A percentile compares a stretch with the other conserved stretches of the same genome.
Conservation (phyloP, 164 flowering plant genomes). For the Paratinospora sagittata region DNA sequence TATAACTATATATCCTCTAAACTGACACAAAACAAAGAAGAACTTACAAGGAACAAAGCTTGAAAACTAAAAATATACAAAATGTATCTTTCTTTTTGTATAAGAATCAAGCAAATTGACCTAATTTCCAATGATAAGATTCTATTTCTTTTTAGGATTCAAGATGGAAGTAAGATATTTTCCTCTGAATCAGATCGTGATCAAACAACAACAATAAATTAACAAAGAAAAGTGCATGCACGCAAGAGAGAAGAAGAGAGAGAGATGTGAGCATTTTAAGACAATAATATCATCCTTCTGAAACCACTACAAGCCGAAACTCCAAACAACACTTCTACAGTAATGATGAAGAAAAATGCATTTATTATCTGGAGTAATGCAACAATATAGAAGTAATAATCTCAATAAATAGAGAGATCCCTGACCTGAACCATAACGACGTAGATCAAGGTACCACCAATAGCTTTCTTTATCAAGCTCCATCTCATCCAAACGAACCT, state of each 20-base stretch:
- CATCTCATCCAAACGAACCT: constrained; percentile 67
- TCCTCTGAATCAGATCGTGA: neutral
- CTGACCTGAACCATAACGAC: constrained; percentile 95
- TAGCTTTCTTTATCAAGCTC: constrained; percentile 76
- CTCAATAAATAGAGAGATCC: constrained; percentile 4
- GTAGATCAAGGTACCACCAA: constrained; percentile 99
- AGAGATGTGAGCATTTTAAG: neutral
- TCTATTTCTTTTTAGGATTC: too few species aligned
- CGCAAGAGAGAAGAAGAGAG: neutral
- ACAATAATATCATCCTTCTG: neutral
- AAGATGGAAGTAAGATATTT: too few species aligned
- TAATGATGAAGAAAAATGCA: neutral
- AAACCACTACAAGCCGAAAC: neutral
- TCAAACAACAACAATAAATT: too few species aligned
- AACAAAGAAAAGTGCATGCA: too few species aligned
- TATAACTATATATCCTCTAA: too few species aligned
- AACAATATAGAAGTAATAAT: constrained; percentile 1
- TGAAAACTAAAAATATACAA: too few species aligned
- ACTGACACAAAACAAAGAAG: too few species aligned
- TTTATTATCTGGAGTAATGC: neutral
- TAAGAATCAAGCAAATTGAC: too few species aligned
- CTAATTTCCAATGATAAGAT: too few species aligned
- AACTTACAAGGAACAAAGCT: too few species aligned
- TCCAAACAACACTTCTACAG: neutral
- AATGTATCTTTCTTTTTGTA: too few species aligned